Base-by-base conservation (phyloP, 1,284 basidiomycete genomes). In the Rhodofomes roseus region DNA sequence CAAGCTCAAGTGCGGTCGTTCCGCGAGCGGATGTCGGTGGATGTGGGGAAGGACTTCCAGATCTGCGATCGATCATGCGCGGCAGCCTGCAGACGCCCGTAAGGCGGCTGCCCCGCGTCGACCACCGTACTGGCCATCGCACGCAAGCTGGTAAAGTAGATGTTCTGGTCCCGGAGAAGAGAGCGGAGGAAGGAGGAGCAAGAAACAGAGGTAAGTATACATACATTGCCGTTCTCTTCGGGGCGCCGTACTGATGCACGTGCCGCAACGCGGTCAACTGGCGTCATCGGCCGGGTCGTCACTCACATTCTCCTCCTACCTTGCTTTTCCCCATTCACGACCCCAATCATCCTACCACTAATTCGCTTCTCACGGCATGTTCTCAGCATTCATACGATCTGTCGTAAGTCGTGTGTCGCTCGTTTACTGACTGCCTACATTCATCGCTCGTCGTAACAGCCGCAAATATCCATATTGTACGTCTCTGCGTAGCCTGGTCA, bases 381-480 rank as follows among this genome's bases (percentile, higher is more conserved):
- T 70, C 54, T 67, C 67, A 37, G 61, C 66, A 31, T 70, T 70
- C 56, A 62, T 58, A 44, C 57, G 59, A 22, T 57, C 60, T 20
- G 62, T 66, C 34, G 65, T 67, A 53, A 59, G 66, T 56, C 2
- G 14, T 31, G 39, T 36, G 20, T 34, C n/a, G 4, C 54, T 18
- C 39, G 16, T 7, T 20, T 9, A 18, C 22, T 25, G 40, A 50
- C 8, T 39, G 8, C 31, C 12, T 9, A 27, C 31, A 23, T 12
- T 14, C 29, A n/a, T 22, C 12, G 50, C 37, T 39, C 25, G 18
- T 27, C 7, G 16, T 14, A 23, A 37, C 50, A 86, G 85, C 84
- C 83, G 7, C 79, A 87, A 66, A 76, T 87, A 22, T 86, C 85
- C 1, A 85, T 87, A n/a, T 87, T 87, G 85, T 87, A 66, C 64